phyloP scores from a whole-genome alignment of 179 eudicot genomes.

The Patellifolia procumbens region DNA sequence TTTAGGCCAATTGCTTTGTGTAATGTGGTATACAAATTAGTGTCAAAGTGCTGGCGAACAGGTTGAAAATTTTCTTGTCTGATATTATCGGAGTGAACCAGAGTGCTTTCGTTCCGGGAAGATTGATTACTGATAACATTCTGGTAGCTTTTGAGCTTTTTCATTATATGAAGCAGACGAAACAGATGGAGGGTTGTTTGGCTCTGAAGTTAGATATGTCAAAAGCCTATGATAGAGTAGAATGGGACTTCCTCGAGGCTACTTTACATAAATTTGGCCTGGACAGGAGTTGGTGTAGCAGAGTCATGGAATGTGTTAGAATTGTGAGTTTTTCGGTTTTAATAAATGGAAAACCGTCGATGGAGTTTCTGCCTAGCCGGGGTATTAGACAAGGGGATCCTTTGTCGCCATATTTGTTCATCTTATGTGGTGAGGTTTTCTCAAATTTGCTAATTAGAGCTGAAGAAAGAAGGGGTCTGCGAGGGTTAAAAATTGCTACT shows the following conservation, averaged over 20 bases:
- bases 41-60: background rate
- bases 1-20: background rate
- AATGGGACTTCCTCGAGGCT: background rate
- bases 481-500: background rate
- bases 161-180: background rate
- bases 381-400: background rate
- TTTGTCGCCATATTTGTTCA: background rate
- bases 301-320: background rate
- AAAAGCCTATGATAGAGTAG: background rate
- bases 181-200: background rate
- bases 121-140: background rate
- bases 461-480: rapidly evolving
- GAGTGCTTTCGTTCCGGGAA: background rate
- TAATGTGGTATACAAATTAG: background rate
- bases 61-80: background rate
- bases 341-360: background rate
- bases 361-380: background rate
- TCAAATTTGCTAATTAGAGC: background rate
- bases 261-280: background rate
- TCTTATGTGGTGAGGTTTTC: background rate
- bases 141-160: background rate
- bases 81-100: background rate
- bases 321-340: background rate
- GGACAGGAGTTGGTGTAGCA: background rate
- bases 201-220: background rate